phyloP scores from a whole-genome alignment of 805 yeast species.

The Scheffersomyces coipomensis region DNA sequence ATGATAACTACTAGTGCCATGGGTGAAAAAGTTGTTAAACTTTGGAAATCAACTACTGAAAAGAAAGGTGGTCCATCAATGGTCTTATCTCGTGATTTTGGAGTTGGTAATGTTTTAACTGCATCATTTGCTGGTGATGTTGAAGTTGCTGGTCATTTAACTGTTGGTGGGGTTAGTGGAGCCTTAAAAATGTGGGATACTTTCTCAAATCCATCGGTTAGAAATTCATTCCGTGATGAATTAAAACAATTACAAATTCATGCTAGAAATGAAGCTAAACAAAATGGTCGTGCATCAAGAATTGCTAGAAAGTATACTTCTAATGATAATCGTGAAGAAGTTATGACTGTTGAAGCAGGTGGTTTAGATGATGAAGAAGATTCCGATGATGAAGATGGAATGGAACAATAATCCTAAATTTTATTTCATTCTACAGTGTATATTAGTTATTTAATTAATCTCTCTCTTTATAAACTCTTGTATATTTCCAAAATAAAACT shows the following conservation, averaged over 20 bases:
- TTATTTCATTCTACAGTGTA: not conserved
- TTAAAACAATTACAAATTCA: conserved; percentile 50
- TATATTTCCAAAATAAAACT: not conserved
- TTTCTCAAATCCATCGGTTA: conserved; percentile 76
- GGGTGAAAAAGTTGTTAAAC: conserved; percentile 82
- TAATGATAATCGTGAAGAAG: conserved; percentile 48
- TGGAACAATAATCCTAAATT: conserved; percentile 10
- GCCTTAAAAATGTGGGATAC: conserved; percentile 92
- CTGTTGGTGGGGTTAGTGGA: conserved; percentile 83
- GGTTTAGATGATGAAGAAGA: conserved; percentile 55
- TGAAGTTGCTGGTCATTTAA: conserved; percentile 80
- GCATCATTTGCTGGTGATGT: conserved; percentile 82
- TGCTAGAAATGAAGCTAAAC: conserved; percentile 59
- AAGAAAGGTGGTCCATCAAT: conserved; percentile 62
- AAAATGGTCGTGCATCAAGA: conserved; percentile 63
- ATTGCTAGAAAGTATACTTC: conserved; percentile 67
- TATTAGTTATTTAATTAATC: no score
- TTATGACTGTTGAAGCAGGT: conserved; percentile 63
- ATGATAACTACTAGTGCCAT: conserved; percentile 83
- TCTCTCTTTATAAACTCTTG: not conserved
- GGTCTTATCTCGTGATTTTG: conserved; percentile 89
- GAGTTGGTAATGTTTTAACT: conserved; percentile 87
- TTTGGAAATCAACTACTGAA: conserved; percentile 70
- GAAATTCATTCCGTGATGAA: conserved; percentile 63
- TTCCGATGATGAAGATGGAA: conserved; percentile 36